Percentiles rank a stretch among this genome's conserved stretches.
Evolutionary conservation across 2,329 filamentous ascomycete genomes (phyloP).

Genomic region (Arachnomyces sp.): DNA sequence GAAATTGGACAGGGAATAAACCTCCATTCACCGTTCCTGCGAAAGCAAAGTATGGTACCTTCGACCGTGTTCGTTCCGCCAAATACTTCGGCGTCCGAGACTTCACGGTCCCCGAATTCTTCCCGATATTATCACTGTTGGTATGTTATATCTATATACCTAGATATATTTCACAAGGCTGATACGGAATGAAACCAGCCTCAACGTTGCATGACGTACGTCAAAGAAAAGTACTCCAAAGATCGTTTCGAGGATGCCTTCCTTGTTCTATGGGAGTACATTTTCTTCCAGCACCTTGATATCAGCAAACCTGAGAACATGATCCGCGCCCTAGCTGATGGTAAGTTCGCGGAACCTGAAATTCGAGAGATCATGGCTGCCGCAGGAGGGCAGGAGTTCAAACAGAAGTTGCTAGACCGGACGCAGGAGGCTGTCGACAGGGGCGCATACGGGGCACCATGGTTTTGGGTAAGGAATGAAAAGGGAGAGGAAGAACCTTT

Average conservation of each 20-base stretch:
- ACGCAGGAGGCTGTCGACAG: conserved; percentile 54
- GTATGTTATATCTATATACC: conserved; percentile 37
- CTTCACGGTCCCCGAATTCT: conserved; percentile 40
- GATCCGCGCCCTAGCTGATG: conserved; percentile 28
- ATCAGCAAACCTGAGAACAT: conserved; percentile 53
- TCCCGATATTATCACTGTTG: conserved; percentile 47
- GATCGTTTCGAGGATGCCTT: conserved; percentile 47
- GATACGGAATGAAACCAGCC: conserved; percentile 34
- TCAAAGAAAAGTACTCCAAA: conserved; percentile 51
- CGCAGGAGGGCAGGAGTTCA: conserved; percentile 42
- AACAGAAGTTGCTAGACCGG: conserved; percentile 46
- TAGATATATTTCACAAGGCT: conserved; percentile 9
- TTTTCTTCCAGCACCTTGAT: conserved; percentile 56
- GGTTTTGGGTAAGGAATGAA: conserved; percentile 58
- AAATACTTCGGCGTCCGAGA: conserved; percentile 42
- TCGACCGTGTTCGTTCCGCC: conserved; percentile 43
- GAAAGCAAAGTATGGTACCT: conserved; percentile 53
- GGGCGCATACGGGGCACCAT: conserved; percentile 70
- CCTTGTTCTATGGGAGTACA: conserved; percentile 47
- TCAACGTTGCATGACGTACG: conserved; percentile 57
- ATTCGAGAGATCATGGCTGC: conserved; percentile 49
- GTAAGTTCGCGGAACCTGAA: conserved; percentile 43
- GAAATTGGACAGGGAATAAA: conserved; percentile 52
- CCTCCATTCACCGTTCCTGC: conserved; percentile 64
- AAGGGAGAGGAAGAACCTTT: conserved; percentile 15